Percentiles rank a stretch among this genome's conserved stretches.
Evolutionary conservation across 139 green algal species (phyloP).

Genomic region (Micractinium sp.): DNA sequence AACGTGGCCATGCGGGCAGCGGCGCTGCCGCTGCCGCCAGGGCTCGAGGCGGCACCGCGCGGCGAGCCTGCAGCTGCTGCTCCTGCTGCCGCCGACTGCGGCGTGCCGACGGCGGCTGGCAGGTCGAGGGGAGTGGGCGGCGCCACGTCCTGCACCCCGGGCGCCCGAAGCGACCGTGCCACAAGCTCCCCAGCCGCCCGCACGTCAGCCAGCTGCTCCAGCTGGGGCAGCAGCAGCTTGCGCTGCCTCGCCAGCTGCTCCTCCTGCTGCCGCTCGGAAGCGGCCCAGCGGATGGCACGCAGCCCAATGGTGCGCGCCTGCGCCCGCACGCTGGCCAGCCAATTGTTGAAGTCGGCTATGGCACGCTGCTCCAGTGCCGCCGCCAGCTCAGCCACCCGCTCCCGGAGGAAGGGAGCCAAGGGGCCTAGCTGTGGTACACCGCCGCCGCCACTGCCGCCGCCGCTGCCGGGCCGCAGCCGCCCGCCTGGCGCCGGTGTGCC

Average conservation of each 20-base stretch:
- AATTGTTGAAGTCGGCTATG: slow-evolving; percentile 76
- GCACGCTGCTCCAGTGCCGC: slow-evolving; percentile 64
- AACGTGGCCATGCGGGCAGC: not conserved
- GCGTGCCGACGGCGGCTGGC: not conserved
- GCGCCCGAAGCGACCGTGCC: not conserved
- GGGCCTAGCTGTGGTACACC: not conserved
- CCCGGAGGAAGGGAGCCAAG: slow-evolving; percentile 58
- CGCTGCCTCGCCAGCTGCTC: slow-evolving; percentile 64
- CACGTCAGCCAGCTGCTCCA: not conserved
- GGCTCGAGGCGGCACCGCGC: not conserved
- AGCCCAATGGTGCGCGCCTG: slow-evolving; percentile 66
- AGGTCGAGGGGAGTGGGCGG: slow-evolving; percentile 16
- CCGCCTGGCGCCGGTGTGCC: not conserved
- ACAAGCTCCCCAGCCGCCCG: not conserved
- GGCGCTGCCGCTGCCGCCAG: not conserved
- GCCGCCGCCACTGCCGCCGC: not conserved
- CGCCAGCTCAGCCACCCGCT: slow-evolving; percentile 55
- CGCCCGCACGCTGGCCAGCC: slow-evolving; percentile 63
- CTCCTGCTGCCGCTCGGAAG: slow-evolving; percentile 59
- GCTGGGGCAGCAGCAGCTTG: slow-evolving; percentile 39
- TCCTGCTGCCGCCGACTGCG: not conserved
- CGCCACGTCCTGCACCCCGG: not conserved
- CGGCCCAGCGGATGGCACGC: slow-evolving; percentile 64
- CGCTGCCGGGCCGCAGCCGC: not conserved
- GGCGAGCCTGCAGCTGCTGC: not conserved